These are phyloP conservation scores for Sanghuangporus sanghuang DNA, from an alignment of 1,284 basidiomycete genomes.

Conservation along the genomic window DNA sequence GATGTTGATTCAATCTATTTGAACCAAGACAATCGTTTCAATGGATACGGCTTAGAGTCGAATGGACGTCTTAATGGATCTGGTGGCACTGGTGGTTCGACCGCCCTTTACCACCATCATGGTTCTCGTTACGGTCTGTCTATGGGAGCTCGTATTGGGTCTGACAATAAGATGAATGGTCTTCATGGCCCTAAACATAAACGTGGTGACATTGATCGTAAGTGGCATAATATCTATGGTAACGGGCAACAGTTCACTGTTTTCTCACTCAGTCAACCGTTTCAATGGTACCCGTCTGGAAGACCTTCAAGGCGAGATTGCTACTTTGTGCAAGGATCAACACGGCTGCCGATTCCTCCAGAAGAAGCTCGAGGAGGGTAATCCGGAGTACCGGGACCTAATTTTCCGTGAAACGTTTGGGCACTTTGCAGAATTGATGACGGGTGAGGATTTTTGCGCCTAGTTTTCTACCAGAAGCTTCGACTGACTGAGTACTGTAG, in stretches of 20 bases:
- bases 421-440: slow-evolving; percentile 99
- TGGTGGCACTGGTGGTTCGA: slow-evolving; percentile 60
- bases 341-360: slow-evolving; percentile 98
- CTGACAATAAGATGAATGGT: slow-evolving; percentile 79
- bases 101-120: slow-evolving; percentile 76
- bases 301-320: slow-evolving; percentile 93
- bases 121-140: slow-evolving; percentile 71
- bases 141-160: slow-evolving; percentile 45
- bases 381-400: slow-evolving; percentile 95
- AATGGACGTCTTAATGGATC: slow-evolving; percentile 35
- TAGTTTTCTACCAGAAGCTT: slow-evolving; percentile 1
- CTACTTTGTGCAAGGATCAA: slow-evolving; percentile 95
- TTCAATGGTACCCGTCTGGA: slow-evolving; percentile 94
- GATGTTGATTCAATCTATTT: slow-evolving; percentile 57
- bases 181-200: slow-evolving; percentile 90
- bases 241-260: slow-evolving; percentile 10
- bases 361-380: slow-evolving; percentile 97
- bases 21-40: slow-evolving; percentile 45
- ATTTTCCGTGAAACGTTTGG: slow-evolving; percentile 98
- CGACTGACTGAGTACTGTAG: slow-evolving; percentile 34
- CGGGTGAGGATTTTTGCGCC: slow-evolving; percentile 44
- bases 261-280: slow-evolving; percentile 66
- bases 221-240: slow-evolving; percentile 45
- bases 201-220: slow-evolving; percentile 87
- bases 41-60: slow-evolving; percentile 60